Evolutionary conservation across 2,329 filamentous ascomycete genomes (phyloP).

Genomic region (Neocatenulostroma microsporum): DNA sequence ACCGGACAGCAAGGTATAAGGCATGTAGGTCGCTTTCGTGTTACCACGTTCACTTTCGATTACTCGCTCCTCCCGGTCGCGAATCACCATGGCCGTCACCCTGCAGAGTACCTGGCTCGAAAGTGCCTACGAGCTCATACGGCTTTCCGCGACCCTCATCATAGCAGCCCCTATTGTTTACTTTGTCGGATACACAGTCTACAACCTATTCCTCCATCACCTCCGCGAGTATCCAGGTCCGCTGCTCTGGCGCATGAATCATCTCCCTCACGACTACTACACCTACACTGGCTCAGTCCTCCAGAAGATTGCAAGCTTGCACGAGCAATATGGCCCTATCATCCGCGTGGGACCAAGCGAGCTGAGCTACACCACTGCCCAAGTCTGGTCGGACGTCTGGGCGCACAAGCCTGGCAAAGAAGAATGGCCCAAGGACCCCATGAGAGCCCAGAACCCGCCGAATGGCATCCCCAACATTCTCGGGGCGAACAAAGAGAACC

Average conservation of each 20-base stretch:
- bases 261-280: slow-evolving; percentile 12
- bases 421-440: slow-evolving; percentile 24
- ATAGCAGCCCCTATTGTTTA: slow-evolving; percentile 9
- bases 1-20: too few species aligned
- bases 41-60: too few species aligned
- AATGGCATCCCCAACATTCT: slow-evolving; percentile 26
- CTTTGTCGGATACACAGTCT: slow-evolving; percentile 19
- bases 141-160: too few species aligned
- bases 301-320: slow-evolving; percentile 36
- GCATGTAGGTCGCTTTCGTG: too few species aligned
- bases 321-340: slow-evolving; percentile 35
- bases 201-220: slow-evolving; percentile 38
- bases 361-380: slow-evolving; percentile 34
- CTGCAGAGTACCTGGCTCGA: too few species aligned
- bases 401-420: slow-evolving; percentile 27
- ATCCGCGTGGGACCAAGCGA: slow-evolving; percentile 36
- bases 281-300: slow-evolving; percentile 9
- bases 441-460: slow-evolving; percentile 25
- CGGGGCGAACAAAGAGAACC: slow-evolving; percentile 28
- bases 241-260: slow-evolving; percentile 18
- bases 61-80: too few species aligned
- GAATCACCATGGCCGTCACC: too few species aligned
- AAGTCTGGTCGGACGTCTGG: slow-evolving; percentile 38
- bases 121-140: too few species aligned
- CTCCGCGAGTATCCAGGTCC: slow-evolving; percentile 39